Evolutionary conservation across 495 filamentous ascomycete species (phyloP), one percentile per base, ranked within the genome.

Genomic region (Physcia stellaris): DNA sequence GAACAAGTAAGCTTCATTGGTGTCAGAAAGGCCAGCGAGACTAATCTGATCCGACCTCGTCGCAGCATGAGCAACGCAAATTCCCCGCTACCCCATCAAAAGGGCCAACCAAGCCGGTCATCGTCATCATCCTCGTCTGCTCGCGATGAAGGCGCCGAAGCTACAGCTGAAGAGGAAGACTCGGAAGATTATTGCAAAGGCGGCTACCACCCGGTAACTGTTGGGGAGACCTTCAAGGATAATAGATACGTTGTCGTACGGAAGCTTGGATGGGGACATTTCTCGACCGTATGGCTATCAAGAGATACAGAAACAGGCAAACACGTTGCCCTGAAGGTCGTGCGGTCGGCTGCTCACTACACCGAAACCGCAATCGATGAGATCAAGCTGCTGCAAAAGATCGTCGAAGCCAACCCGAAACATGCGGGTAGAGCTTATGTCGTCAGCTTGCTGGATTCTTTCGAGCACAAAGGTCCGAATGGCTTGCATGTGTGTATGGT

Each of bases 101-200:
- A 67, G 51, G 54, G 59, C 36, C 40, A 57, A 24, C 51, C 77
- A 58, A 79, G 75, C 56, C 80, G 80, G 24, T n/a, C n/a, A n/a
- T 90, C 86, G 20, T 79, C 80, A 10, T 75, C 75, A 2, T 85
- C 80, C 18, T 74, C 80, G n/a, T 83, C 82, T 19, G 83, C 83
- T 4, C 73, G 71, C 36, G 84, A 79, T 47, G 87, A 94, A 43
- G 81, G 82, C 45, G 71, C 86, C 51, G 85, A 92, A 52, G 85
- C 87, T 49, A 93, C 90, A 4, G 92, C 90, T 35, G 90, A 98
- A 49, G 90, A 98, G 61, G 90, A 98, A 61, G 92, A 96, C 54
- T 94, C 86, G 21, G 90, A 98, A 56, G 90, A 98, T 56, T 98
- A 98, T 63, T 95, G 88, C 68, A 96, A 95, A 60, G 90, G 90